phyloP scores from a whole-genome alignment of 2,329 filamentous ascomycete genomes.

The Daldinia sp. region DNA sequence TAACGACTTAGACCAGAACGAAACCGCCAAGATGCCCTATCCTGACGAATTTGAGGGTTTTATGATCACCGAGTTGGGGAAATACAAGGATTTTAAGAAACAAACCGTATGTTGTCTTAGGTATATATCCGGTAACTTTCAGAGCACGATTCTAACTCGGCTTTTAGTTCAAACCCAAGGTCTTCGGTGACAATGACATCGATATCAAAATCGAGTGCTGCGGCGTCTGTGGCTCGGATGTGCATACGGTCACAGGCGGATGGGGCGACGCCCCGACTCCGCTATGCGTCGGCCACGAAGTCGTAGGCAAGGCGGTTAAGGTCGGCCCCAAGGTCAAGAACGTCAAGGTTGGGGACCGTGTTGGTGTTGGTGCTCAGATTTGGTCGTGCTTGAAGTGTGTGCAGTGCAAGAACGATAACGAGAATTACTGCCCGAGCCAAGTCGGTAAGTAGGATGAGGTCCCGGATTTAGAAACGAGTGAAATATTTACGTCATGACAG shows the following conservation, averaged over 20 bases:
- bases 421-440: conserved; percentile 59
- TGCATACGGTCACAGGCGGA: conserved; percentile 51
- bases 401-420: conserved; percentile 57
- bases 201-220: conserved; percentile 74
- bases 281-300: conserved; percentile 66
- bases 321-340: conserved; percentile 51
- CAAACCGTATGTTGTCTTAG: conserved; percentile 37
- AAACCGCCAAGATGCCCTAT: conserved; percentile 42
- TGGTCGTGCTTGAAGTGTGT: conserved; percentile 62
- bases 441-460: conserved; percentile 46
- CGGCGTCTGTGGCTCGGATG: conserved; percentile 65
- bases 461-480: neutral
- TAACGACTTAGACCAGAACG: neutral
- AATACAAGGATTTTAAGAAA: conserved; percentile 45
- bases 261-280: conserved; percentile 49
- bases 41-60: conserved; percentile 46
- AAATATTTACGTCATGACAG: conserved; percentile 32
- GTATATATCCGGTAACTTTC: neutral
- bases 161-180: conserved; percentile 45
- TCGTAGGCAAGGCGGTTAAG: conserved; percentile 61
- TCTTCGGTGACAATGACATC: conserved; percentile 63
- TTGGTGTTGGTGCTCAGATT: conserved; percentile 70
- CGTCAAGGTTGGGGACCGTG: conserved; percentile 69
- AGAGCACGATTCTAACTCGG: neutral
- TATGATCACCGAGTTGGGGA: conserved; percentile 45